Evolutionary conservation across 1,139 yeast species (phyloP), one percentile per base, ranked within the genome.

Genomic region (Yamadazyma triangularis): DNA sequence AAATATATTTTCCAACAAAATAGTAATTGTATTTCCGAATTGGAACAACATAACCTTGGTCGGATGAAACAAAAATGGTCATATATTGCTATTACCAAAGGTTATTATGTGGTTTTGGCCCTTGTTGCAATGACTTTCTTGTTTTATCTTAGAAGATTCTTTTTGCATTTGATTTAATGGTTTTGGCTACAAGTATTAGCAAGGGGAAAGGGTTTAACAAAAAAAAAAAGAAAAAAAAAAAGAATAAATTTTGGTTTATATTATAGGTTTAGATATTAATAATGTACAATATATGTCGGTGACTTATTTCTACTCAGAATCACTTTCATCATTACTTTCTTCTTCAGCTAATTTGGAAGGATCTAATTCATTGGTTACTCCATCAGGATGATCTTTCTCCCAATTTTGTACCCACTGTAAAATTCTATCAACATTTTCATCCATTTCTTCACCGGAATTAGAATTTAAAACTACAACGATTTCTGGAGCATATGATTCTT

Each of bases 381-480:
- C 74, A 1, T 62, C 51, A 3, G 58, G 50, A 37, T 69, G 73
- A 40, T 67, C 72, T 14, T 58, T 50, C 18, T 66, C 53, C 97
- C 97, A 91, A 44, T 73, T 70, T 29, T 71, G 68, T 15, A 73
- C 67, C 98, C 98, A 91, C 6, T 69, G 70, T 0, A 58, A 63
- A 9, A 91, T 72, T 42, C 97, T 70, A 14, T 75, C 83, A 8
- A 87, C 85, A 48, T 91, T 91, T 12, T 73, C 72, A 35, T 84
- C 94, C 70, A 87, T 72, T 28, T 88, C 81, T 30, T 84, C 93
- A 5, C 77, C 78, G 15, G 68, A 57, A 50, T 89, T 79, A 35
- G 95, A 83, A 25, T 59, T 63, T 42, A 91, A 68, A 47, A 83
- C 94, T 31, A 91, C 84, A 24, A 93, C 93, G 15, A 88, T 77